phyloP scores from a whole-genome alignment of 768 basidiomycete species.

The Neoboletus brunneissimus region DNA sequence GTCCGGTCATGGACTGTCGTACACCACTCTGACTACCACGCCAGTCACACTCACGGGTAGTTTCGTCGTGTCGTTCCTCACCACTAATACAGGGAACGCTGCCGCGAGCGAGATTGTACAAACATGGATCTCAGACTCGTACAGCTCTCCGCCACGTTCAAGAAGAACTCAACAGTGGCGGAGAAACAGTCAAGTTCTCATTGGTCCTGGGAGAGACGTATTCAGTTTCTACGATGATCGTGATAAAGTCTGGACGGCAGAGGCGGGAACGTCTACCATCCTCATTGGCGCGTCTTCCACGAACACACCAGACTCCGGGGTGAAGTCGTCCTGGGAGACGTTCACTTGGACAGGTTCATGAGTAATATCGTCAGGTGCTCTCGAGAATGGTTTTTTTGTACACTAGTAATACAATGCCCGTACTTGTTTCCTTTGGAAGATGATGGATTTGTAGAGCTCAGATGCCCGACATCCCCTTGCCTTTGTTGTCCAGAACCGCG shows the following conservation, averaged over 20 bases:
- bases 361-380: background rate
- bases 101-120: background rate
- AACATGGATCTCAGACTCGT: background rate
- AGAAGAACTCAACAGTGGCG: background rate
- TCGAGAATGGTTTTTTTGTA: conserved; percentile 1
- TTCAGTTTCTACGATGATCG: background rate
- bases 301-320: background rate
- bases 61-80: background rate
- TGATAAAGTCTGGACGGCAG: background rate
- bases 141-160: background rate
- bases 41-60: background rate
- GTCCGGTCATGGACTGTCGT: background rate
- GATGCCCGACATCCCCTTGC: conserved; percentile 38
- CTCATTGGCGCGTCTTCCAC: background rate
- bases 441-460: conserved; percentile 15
- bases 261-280: background rate
- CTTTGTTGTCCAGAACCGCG: conserved; percentile 37
- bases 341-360: background rate
- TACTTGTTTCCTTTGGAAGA: background rate
- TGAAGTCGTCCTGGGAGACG: background rate
- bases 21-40: too few species aligned
- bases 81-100: background rate
- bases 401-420: conserved; percentile 18
- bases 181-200: background rate
- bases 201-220: background rate